phyloP scores from a whole-genome alignment of 2,329 filamentous ascomycete genomes.

The Aspergillus alliaceus region DNA sequence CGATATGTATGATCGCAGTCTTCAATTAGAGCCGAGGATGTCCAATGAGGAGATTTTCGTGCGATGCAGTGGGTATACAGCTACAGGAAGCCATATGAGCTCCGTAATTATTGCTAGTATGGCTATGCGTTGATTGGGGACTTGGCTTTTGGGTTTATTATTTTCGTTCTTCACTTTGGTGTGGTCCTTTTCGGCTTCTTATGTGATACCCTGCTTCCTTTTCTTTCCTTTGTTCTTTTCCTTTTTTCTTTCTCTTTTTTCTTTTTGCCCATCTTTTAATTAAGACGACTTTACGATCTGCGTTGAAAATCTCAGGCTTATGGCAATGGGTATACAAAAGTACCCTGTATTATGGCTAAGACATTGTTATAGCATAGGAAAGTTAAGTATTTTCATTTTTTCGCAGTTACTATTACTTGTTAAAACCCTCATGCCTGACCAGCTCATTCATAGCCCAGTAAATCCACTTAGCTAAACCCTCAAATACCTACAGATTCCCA shows the following conservation, averaged over 20 bases:
- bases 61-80: conserved; percentile 37
- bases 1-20: conserved; percentile 95
- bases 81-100: conserved; percentile 18
- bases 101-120: conserved; percentile 19
- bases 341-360: too few relatives aligned
- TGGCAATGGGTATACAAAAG: background rate
- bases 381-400: too few relatives aligned
- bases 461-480: too few relatives aligned
- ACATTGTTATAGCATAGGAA: too few relatives aligned
- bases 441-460: too few relatives aligned
- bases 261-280: background rate
- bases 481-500: too few relatives aligned
- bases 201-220: background rate
- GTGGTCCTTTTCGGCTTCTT: too few relatives aligned
- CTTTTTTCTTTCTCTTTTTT: background rate
- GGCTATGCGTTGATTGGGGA: conserved; percentile 2
- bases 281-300: background rate
- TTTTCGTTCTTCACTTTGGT: background rate
- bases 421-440: too few relatives aligned
- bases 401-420: too few relatives aligned
- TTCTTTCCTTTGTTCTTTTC: background rate
- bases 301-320: background rate
- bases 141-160: background rate
- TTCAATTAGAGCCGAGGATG: conserved; percentile 85
- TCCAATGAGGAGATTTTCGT: conserved; percentile 89